Percentiles rank a stretch among this genome's conserved stretches.
Evolutionary conservation across 805 yeast species (phyloP).

Genomic region (Saturnispora mendoncae): DNA sequence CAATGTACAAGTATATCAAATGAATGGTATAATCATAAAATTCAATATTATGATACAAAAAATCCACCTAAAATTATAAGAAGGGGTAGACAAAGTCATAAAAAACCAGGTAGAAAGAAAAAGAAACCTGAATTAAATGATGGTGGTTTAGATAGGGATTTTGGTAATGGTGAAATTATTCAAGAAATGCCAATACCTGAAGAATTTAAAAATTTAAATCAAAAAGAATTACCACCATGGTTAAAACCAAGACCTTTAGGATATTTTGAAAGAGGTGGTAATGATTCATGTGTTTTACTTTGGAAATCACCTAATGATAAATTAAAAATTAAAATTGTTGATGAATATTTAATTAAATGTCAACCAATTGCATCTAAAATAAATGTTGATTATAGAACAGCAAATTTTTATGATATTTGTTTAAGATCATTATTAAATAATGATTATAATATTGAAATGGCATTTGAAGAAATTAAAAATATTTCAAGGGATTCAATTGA

Average conservation of each 20-base stretch:
- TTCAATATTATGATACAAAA: conserved; percentile 50
- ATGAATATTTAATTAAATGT: conserved; percentile 47
- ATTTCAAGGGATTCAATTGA: conserved; percentile 51
- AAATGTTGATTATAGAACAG: conserved; percentile 51
- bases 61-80: conserved; percentile 10
- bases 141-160: conserved; percentile 13
- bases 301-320: conserved; percentile 48
- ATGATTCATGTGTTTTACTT: conserved; percentile 50
- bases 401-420: conserved; percentile 76
- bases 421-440: conserved; percentile 44
- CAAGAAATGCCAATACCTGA: conserved; percentile 32
- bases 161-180: conserved; percentile 6
- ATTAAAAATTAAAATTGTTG: conserved; percentile 25
- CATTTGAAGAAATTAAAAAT: conserved; percentile 37
- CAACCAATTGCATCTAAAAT: conserved; percentile 48
- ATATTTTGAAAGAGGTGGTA: conserved; percentile 76
- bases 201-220: conserved; percentile 33
- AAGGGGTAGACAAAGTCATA: conserved; percentile 19
- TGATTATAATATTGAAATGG: conserved; percentile 41
- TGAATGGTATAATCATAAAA: conserved; percentile 50
- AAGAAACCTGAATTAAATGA: conserved; percentile 16
- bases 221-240: conserved; percentile 60
- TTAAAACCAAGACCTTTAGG: conserved; percentile 72
- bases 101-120: conserved; percentile 16
- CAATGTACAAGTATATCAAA: conserved; percentile 61